Conservation (phyloP, 2,329 filamentous ascomycete genomes). For the Lasiodiplodia gonubiensis region DNA sequence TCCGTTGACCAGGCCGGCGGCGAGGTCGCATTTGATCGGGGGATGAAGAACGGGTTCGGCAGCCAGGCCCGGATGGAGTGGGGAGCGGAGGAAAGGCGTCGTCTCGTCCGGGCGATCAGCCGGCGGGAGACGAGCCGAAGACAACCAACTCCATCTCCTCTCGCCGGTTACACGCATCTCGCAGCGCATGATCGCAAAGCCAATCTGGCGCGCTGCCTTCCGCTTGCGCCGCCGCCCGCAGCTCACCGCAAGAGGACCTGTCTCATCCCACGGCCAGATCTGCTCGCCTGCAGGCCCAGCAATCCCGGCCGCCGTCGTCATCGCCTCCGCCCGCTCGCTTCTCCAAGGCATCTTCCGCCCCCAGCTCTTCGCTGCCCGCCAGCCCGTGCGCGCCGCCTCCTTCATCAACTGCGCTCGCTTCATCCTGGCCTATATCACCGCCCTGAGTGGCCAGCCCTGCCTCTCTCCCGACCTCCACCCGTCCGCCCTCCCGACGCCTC, state of each 20-base stretch:
- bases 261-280: constrained; percentile 8
- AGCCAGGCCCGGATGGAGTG: background rate
- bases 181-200: constrained; percentile 15
- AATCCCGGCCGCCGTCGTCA: constrained; percentile 1
- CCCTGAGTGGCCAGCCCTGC: constrained; percentile 18
- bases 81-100: constrained; percentile 8
- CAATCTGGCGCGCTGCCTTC: constrained; percentile 1
- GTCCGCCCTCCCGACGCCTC: constrained; percentile 23
- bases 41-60: constrained; percentile 1
- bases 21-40: background rate
- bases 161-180: constrained; percentile 20
- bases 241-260: constrained; percentile 14
- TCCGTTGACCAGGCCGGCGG: background rate
- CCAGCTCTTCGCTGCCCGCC: background rate
- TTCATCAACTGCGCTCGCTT: constrained; percentile 10
- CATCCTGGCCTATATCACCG: constrained; percentile 15
- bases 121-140: background rate
- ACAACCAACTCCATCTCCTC: background rate
- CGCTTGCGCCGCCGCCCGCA: constrained; percentile 12
- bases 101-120: constrained; percentile 22
- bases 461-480: constrained; percentile 17
- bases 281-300: background rate
- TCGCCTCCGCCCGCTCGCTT: background rate
- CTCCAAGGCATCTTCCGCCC: constrained; percentile 20
- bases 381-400: background rate